Percentiles rank a stretch among this genome's conserved stretches.
Conservation (phyloP, 495 filamentous ascomycete species). For the Bryoglossum gracile region DNA sequence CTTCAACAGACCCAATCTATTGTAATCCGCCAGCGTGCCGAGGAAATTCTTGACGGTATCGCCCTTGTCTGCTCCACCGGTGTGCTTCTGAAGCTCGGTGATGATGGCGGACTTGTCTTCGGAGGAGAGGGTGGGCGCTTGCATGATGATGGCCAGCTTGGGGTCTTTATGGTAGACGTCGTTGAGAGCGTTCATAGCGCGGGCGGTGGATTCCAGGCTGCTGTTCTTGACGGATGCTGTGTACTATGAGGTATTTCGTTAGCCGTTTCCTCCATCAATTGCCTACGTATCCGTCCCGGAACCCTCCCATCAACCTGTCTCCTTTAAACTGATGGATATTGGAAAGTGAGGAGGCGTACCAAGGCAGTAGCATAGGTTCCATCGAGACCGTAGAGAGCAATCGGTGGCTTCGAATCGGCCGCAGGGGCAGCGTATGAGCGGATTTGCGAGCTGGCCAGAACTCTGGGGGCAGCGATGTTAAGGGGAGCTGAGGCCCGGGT, state of each 20-base stretch:
- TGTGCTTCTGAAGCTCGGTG: conserved; percentile 72
- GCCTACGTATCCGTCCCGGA: not conserved
- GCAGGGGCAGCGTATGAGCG: conserved; percentile 57
- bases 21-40: conserved; percentile 84
- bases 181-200: conserved; percentile 62
- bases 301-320: too few species aligned
- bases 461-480: conserved; percentile 25
- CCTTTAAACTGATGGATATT: too few species aligned
- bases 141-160: conserved; percentile 69
- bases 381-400: conserved; percentile 90
- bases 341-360: conserved; percentile 53
- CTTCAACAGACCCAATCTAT: conserved; percentile 76
- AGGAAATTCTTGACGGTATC: conserved; percentile 94
- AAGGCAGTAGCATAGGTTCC: conserved; percentile 97
- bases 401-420: conserved; percentile 68
- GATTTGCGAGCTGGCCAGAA: conserved; percentile 19
- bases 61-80: conserved; percentile 58
- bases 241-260: conserved; percentile 53
- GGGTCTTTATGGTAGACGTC: conserved; percentile 67
- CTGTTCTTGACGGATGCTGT: conserved; percentile 85
- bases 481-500: conserved; percentile 46
- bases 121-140: conserved; percentile 67
- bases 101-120: conserved; percentile 80
- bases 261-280: conserved; percentile 1
- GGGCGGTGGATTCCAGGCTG: conserved; percentile 73